Evolutionary conservation across 139 green algal genomes (phyloP), one percentile per base, ranked within the genome.

Genomic region (Picochlorum sp.): DNA sequence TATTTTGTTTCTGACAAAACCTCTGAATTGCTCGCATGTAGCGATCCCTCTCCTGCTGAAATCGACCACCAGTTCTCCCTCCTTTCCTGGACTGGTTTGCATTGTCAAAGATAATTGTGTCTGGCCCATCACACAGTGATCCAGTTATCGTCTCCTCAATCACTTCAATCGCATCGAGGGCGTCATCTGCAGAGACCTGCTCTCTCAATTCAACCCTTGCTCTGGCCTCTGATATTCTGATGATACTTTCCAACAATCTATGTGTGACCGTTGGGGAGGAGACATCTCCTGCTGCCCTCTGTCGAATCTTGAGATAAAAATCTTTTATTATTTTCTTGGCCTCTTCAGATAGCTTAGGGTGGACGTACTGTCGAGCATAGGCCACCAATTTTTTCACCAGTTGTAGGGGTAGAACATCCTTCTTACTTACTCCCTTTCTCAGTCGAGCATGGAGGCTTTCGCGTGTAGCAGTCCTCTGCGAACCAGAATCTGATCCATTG

Each of bases 341-440:
- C 6, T 71, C 58, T 10, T 73, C 64, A n/a, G 80, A 78, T 5
- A 97, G 70, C 26, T 65, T 57, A 0, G 90, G 90, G 23, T 84
- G 70, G 41, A 86, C 77, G 66, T 93, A 86, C 65, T 85, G 50
- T n/a, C 81, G 63, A 2, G 90, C 91, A 68, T 98, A 98, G 1
- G 88, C 79, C 23, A 97, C 87, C 80, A 92, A 96, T 78, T 91
- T 95, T 38, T 76, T 77, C 47, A 97, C 67, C 62, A 97, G 81
- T 57, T 77, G 75, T 44, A 64, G 38, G 0, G 90, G 88, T 31
- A 95, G 63, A 20, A 73, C 76, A 3, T 82, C 65, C 21, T 62
- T 52, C 77, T 65, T 0, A 55, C 31, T n/a, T 60, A 49, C n/a
- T 57, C 41, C 51, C 50, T 16, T 41, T 37, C 47, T 54, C 18